These are phyloP conservation scores for Thielaviopsis populi DNA, from an alignment of 2,329 filamentous ascomycete genomes.

Conservation along the genomic window DNA sequence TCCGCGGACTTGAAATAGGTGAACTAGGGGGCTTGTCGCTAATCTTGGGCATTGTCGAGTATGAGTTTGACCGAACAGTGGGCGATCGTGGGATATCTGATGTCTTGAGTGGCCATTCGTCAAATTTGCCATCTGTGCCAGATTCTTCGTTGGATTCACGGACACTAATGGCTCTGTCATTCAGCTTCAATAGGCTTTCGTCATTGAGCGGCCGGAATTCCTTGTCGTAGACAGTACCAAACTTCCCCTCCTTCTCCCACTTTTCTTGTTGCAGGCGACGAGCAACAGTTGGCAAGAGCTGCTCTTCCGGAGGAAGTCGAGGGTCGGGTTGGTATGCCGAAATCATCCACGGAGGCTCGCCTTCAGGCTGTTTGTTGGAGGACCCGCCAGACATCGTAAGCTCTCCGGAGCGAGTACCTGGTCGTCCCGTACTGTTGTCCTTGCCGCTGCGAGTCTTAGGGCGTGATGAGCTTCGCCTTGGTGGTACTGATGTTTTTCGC, in stretches of 20 bases:
- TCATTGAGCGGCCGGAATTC: conserved; percentile 74
- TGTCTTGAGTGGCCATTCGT: conserved; percentile 47
- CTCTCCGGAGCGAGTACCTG: conserved; percentile 48
- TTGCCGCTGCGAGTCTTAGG: conserved; percentile 23
- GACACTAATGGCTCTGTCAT: conserved; percentile 22
- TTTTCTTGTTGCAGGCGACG: conserved; percentile 83
- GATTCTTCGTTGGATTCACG: conserved; percentile 19
- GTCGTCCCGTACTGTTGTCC: conserved; percentile 48
- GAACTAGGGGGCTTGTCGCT: conserved; percentile 25
- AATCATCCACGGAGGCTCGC: conserved; percentile 89
- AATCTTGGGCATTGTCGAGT: conserved; percentile 50
- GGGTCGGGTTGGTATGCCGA: conserved; percentile 94
- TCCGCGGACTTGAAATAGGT: conserved; percentile 25
- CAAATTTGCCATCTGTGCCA: conserved; percentile 16
- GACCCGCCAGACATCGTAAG: conserved; percentile 22
- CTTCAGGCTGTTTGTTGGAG: conserved; percentile 59
- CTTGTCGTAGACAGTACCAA: conserved; percentile 71
- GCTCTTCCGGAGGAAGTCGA: conserved; percentile 82
- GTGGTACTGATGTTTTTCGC: conserved; percentile 32
- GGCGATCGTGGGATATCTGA: conserved; percentile 29
- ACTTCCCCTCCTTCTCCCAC: conserved; percentile 84
- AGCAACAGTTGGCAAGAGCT: conserved; percentile 87
- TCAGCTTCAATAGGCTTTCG: conserved; percentile 36
- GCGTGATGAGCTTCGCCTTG: conserved; percentile 27
- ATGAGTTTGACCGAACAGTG: conserved; percentile 30